Evolutionary conservation across 1,284 basidiomycete genomes (phyloP), one percentile per base, ranked within the genome.

Genomic region (Agaricales sp.): DNA sequence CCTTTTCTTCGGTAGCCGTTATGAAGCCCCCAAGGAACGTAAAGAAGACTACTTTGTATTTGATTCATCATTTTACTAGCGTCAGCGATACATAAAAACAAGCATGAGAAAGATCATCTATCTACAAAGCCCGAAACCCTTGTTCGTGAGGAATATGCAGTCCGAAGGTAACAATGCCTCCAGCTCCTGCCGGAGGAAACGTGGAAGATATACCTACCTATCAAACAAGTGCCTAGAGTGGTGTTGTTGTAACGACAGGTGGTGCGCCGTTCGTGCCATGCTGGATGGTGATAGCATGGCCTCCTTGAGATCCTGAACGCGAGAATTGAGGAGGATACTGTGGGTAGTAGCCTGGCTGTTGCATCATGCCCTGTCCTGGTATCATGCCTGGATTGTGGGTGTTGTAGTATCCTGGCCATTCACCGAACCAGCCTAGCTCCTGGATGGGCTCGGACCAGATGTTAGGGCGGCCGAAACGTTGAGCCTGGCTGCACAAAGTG

Each of bases 201-300:
- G 14, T n/a, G 21, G 19, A 23, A 23, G 22, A n/a, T 16, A 37
- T 37, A 37, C 22, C 19, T 47, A 35, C 4, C 37, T 20, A 71
- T 61, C 48, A 68, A 52, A 49, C 50, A 30, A 30, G 41, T 47
- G 20, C 50, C 54, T 41, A 75, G 68, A 16, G 77, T 79, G 16
- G 85, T 65, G 57, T 81, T 78, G 12, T 30, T 30, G 75, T 78
- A 49, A 87, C 67, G n/a, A 73, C 71, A 14, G 82, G 69, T 19
- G 75, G 70, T 44, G 68, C 71, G 39, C 84, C 83, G 54, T 77
- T 75, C 47, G 72, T 54, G 48, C 78, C 77, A 39, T 80, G 83
- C 55, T 84, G 82, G 53, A 87, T 79, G 48, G 87, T 67, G 53
- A 85, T 67, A n/a, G 82, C 83, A 82, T 51, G 76, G 73, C 54